Evolutionary conservation across 176 grass and related monocot species (phyloP).

Genomic region (Zea luxurians): DNA sequence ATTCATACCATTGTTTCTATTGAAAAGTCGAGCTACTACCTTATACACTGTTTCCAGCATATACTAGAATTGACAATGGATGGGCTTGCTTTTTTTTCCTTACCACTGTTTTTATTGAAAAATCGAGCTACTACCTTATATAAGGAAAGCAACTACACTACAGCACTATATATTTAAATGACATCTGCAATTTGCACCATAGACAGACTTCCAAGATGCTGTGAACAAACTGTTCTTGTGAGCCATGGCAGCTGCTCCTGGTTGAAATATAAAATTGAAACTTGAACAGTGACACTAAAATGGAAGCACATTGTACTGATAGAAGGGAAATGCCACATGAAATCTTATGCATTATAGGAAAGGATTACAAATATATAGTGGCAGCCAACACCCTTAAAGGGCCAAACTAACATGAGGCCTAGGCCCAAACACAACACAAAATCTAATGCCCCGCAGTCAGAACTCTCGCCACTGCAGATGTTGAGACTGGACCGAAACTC

Average conservation of each 20-base stretch:
- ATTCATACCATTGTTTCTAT: slow-evolving; percentile 12
- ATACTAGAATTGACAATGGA: not conserved
- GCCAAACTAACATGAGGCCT: too few species aligned
- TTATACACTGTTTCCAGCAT: not conserved
- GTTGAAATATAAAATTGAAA: slow-evolving; percentile 12
- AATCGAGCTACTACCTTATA: not conserved
- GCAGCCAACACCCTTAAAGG: too few species aligned
- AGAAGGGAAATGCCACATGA: too few species aligned
- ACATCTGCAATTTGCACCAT: slow-evolving; percentile 7
- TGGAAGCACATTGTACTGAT: not conserved
- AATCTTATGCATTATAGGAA: too few species aligned
- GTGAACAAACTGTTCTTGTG: not conserved
- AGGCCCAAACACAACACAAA: too few species aligned
- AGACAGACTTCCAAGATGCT: slow-evolving; percentile 7
- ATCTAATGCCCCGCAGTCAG: too few species aligned
- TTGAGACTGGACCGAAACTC: too few species aligned
- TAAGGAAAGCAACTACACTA: slow-evolving; percentile 7
- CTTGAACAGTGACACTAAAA: not conserved
- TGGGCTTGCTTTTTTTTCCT: not conserved
- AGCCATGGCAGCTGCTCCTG: not conserved
- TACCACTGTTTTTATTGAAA: slow-evolving; percentile 8
- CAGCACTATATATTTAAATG: slow-evolving; percentile 11
- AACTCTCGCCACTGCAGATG: too few species aligned
- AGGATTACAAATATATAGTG: too few species aligned
- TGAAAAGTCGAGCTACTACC: slow-evolving; percentile 4